Base-by-base conservation (phyloP, 1,139 yeast species). In the Diutina mesorugosa region DNA sequence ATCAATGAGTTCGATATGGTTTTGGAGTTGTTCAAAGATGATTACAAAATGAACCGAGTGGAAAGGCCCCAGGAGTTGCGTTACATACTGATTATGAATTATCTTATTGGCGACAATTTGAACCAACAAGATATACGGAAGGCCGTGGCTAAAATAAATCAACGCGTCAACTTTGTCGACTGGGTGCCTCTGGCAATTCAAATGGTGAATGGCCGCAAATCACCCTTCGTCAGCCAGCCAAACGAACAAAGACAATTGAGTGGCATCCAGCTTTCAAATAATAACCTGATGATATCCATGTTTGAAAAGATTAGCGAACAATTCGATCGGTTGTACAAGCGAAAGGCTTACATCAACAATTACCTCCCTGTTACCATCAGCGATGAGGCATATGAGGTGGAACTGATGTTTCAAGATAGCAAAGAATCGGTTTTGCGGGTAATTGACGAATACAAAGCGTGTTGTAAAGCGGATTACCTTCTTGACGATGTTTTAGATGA, bases 171-270 rank as follows among this genome's bases (percentile, higher is more conserved):
- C 46, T 93, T 90, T 72, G 90, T 89, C 2, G 95, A 96, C 0
- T 89, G 96, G 89, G 83, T 91, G 0, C 84, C 96, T 0, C 82
- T 93, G 0, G 80, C 93, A 12, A 78, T 90, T 6, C 95, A 89
- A 65, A 75, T 90, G 0, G 91, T 93, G 6, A 76, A 85, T 56
- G 93, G 96, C 1, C 78, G 81, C 59, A 82, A 83, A 62, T 87
- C 96, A 2, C 87, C 91, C 2, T 80, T 66, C 62, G 75, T 64
- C 29, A 63, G 55, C 51, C 61, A 30, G 56, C n/a, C 21, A 10
- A 63, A 55, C 50, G 61, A 29, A 56, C 38, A 47, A 28, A 66
- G 56, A 26, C 70, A 71, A n/a, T 77, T 83, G 6, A 80, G 84
- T 57, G 97, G 97, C 0, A 73, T 89, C 59, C 88, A 86, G 81